Base-by-base conservation (phyloP, 768 basidiomycete genomes). In the Lentinula raphanica region DNA sequence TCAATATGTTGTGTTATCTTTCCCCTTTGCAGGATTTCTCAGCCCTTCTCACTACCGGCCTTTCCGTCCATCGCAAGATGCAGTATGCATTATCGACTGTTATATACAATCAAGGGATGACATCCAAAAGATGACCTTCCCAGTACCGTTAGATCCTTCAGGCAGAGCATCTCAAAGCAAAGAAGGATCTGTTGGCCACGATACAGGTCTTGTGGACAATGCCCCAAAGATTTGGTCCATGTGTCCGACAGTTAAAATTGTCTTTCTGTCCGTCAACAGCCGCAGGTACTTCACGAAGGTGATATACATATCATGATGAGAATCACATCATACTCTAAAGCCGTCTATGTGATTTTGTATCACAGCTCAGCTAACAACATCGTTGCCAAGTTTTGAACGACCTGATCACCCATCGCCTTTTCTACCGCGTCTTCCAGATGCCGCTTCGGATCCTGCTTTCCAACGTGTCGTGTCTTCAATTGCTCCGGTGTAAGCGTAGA, bases 351-450 rank as follows among this genome's bases (percentile, higher is more conserved):
- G 19, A 53, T 13, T 25, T 36, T 11, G n/a, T n/a, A 40, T 51
- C 82, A 94, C 65, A 97, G 77, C 76, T 98, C 94, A 58, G 93
- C 92, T 61, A 97, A 79, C 60, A 98, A 79, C 87, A 96, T 96
- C 64, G 94, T 96, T 39, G 92, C 95, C 61, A 98, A 73, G 68
- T 90, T 95, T 75, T 97, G 95, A 42, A 94, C 89, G 54, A 98
- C 94, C 72, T 98, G 95, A 72, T 97, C 88, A 2, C 94, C 94
- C 87, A 99, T 98, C 1, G 95, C 94, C 72, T 90, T 93, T 76
- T 98, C 97, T 5, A 98, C 97, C 28, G 92, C 90, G 73, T 98
- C 97, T 66, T 96, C 94, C 62, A 99, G 72, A 77, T 99, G 97
- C 64, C 97, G 85, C 75, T 99, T 99, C 32, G 97, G 97, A 74